Base-by-base conservation (phyloP, 345 rosid genomes). In the Litchi chinensis region DNA sequence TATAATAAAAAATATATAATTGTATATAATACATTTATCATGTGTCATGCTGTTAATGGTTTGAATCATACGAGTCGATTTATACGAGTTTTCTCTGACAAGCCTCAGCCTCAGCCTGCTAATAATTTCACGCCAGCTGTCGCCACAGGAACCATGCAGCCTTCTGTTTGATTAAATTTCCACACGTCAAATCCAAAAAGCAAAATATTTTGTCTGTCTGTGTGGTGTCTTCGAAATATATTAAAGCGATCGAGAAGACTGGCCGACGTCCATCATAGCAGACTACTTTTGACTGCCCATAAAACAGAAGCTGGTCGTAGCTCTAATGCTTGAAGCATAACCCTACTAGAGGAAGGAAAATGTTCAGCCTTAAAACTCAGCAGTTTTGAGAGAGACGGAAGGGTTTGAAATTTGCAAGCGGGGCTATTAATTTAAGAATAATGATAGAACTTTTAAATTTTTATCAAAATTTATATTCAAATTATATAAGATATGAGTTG, bases 41-140 rank as follows among this genome's bases (percentile, higher is more conserved):
- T 32, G 37, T 32, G 37, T 32, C 37, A 32, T 32, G 37, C 4
- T 32, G 3, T 32, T 32, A 32, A 32, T 32, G 37, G 3, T 32
- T 32, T 32, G 37, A 3, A 32, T 32, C 37, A 32, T 41, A 41
- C 8, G 44, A 6, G 44, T 50, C 56, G 37, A 32, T 32, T 12
- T 16, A 50, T 15, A 50, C 16, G 15, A 16, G 21, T 54, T 54
- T 54, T 54, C 59, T 54, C 59, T 57, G 74, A 75, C 44, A 82
- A 76, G 68, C 75, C 65, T 22, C 64, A 6, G 28, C 82, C 52
- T 52, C 64, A 6, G 28, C 82, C 52, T 52, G 67, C n/a, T 54
- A 70, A 68, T 37, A 65, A 9, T 37, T 60, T 76, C 5, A 11
- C 6, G 63, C 78, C 83, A 77, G 73, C 70, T 85, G 83, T 77